These are phyloP conservation scores for Populus hybrid DNA, from an alignment of 441 rosid species.

Conservation along the genomic window DNA sequence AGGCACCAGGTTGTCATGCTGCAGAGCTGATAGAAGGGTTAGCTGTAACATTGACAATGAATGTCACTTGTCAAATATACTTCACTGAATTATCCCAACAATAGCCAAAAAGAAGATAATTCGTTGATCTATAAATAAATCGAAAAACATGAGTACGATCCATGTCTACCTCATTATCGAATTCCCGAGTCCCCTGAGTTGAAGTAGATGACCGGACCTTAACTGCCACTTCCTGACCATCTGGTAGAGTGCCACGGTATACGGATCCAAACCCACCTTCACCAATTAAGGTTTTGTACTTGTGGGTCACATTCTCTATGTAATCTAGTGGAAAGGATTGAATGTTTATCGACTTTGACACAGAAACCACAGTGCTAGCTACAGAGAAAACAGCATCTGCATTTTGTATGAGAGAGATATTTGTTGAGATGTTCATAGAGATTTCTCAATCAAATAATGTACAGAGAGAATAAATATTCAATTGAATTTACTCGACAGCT, in stretches of 20 bases:
- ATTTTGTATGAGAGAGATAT: conserved; percentile 9
- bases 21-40: conserved; percentile 63
- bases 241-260: conserved; percentile 54
- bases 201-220: conserved; percentile 80
- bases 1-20: conserved; percentile 68
- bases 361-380: conserved; percentile 36
- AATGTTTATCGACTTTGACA: conserved; percentile 46
- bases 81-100: neutral
- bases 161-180: conserved; percentile 62
- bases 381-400: conserved; percentile 59
- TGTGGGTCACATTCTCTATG: conserved; percentile 50
- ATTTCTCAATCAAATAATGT: neutral
- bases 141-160: neutral
- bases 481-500: neutral
- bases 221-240: conserved; percentile 76
- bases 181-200: conserved; percentile 73
- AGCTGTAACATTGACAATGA: conserved; percentile 35
- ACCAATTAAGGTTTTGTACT: conserved; percentile 58
- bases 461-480: neutral
- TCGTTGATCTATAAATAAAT: neutral
- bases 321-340: conserved; percentile 40
- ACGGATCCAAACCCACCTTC: conserved; percentile 84
- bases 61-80: conserved; percentile 11
- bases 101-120: neutral
- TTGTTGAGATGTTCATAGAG: conserved; percentile 14